phyloP scores from a whole-genome alignment of 2,329 filamentous ascomycete genomes.

The Penicillium sp. region DNA sequence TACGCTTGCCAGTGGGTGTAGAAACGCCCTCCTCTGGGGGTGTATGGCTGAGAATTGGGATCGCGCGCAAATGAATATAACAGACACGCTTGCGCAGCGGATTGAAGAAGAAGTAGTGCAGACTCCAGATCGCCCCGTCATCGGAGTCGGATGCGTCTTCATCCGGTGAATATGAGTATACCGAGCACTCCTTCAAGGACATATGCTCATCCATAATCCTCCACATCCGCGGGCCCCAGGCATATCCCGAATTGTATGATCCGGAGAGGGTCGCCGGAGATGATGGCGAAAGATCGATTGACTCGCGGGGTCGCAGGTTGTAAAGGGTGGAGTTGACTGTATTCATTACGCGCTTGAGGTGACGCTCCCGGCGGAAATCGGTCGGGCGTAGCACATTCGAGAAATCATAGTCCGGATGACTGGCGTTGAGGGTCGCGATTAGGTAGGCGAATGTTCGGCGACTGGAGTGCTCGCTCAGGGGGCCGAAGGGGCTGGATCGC shows the following conservation, averaged over 20 bases:
- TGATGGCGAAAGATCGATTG: conserved; percentile 41
- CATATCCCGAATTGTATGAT: conserved; percentile 51
- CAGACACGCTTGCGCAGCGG: conserved; percentile 87
- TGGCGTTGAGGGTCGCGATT: conserved; percentile 94
- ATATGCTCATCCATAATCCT: conserved; percentile 91
- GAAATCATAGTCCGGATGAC: conserved; percentile 96
- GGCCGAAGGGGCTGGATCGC: conserved; percentile 87
- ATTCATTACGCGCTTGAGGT: conserved; percentile 77
- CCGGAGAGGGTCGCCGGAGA: conserved; percentile 45
- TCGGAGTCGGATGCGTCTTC: conserved; percentile 92
- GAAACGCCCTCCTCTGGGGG: conserved; percentile 52
- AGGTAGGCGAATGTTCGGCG: conserved; percentile 93
- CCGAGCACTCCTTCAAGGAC: conserved; percentile 81
- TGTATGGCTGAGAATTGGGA: conserved; percentile 69
- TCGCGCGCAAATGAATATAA: conserved; percentile 88
- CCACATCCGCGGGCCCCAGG: conserved; percentile 93
- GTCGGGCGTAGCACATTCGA: conserved; percentile 84
- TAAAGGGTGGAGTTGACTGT: conserved; percentile 84
- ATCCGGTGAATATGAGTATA: conserved; percentile 86
- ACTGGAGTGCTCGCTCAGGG: conserved; percentile 81
- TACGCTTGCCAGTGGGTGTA: conserved; percentile 47
- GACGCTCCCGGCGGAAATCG: conserved; percentile 85
- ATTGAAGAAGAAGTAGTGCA: conserved; percentile 98
- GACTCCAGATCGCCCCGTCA: conserved; percentile 89
- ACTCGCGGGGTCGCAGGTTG: conserved; percentile 71